phyloP scores from a whole-genome alignment of 106 monocot species.

The Acanthochlamys bracteata region DNA sequence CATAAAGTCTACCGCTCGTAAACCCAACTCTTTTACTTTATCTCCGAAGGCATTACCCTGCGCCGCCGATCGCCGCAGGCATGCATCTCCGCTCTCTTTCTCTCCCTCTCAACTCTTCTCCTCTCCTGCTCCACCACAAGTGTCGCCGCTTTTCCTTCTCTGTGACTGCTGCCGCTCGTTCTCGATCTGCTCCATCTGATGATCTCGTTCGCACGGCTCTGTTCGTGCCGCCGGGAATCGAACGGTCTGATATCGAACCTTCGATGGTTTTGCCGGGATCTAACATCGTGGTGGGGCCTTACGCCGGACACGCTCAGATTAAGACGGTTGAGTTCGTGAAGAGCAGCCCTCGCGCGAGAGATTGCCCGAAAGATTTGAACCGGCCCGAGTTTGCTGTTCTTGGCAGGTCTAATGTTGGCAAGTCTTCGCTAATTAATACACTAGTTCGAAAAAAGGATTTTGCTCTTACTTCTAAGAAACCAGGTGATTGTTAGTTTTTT shows the following conservation, averaged over 20 bases:
- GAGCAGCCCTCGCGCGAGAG: constrained; percentile 74
- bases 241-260: constrained; percentile 28
- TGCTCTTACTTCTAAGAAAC: constrained; percentile 96
- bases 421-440: constrained; percentile 87
- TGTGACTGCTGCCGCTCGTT: neutral
- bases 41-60: too few species aligned
- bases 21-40: too few species aligned
- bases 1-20: too few species aligned
- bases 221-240: constrained; percentile 35
- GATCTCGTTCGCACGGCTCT: constrained; percentile 15
- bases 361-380: constrained; percentile 66
- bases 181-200: neutral
- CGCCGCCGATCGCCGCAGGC: too few species aligned
- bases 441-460: constrained; percentile 75
- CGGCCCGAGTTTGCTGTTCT: constrained; percentile 91
- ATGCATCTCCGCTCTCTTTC: neutral
- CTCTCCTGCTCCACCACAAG: neutral
- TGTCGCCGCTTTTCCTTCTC: neutral
- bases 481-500: constrained; percentile 28
- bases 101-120: neutral
- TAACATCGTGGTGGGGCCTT: constrained; percentile 91
- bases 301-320: constrained; percentile 77
- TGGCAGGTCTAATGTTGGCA: constrained; percentile 91
- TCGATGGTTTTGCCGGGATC: constrained; percentile 79
- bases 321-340: constrained; percentile 74